A percentile compares a stretch with the other conserved stretches of the same genome.
Conservation (phyloP, 768 basidiomycete genomes). For the Rhodocollybia butyracea region DNA sequence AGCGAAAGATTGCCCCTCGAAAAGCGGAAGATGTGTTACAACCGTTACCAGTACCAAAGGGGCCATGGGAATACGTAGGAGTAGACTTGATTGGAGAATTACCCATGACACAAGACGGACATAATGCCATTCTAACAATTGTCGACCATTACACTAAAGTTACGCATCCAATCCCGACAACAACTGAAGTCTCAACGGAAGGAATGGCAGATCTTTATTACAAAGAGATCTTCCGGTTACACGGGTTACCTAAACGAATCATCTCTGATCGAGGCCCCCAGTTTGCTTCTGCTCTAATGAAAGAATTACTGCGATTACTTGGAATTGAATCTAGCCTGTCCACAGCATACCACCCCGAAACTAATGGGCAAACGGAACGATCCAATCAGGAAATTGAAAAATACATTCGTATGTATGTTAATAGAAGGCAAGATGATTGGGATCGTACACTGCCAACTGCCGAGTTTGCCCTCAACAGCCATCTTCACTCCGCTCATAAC, state of each 20-base stretch:
- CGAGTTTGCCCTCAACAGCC: slow-evolving; percentile 26
- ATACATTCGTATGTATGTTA: slow-evolving; percentile 23
- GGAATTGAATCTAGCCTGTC: not conserved
- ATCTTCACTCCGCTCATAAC: slow-evolving; percentile 3
- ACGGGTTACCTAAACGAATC: slow-evolving; percentile 5
- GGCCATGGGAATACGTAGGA: too few species aligned
- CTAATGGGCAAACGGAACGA: slow-evolving; percentile 31
- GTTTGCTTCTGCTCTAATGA: slow-evolving; percentile 5
- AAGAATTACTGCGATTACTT: not conserved
- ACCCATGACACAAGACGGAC: too few species aligned
- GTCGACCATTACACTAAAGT: too few species aligned
- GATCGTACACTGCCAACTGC: slow-evolving; percentile 17
- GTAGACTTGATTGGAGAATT: too few species aligned
- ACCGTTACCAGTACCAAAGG: too few species aligned
- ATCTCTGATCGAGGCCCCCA: slow-evolving; percentile 8
- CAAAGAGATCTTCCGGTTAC: not conserved
- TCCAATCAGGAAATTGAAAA: slow-evolving; percentile 28
- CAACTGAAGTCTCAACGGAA: too few species aligned
- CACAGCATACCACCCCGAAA: slow-evolving; percentile 16
- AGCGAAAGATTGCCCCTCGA: too few species aligned
- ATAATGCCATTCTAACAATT: too few species aligned
- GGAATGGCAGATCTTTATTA: too few species aligned
- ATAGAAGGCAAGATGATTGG: slow-evolving; percentile 25
- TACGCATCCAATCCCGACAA: too few species aligned
- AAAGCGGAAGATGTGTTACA: too few species aligned